phyloP scores from a whole-genome alignment of 1,139 yeast species.

The Sugiyamaella castrensis region DNA sequence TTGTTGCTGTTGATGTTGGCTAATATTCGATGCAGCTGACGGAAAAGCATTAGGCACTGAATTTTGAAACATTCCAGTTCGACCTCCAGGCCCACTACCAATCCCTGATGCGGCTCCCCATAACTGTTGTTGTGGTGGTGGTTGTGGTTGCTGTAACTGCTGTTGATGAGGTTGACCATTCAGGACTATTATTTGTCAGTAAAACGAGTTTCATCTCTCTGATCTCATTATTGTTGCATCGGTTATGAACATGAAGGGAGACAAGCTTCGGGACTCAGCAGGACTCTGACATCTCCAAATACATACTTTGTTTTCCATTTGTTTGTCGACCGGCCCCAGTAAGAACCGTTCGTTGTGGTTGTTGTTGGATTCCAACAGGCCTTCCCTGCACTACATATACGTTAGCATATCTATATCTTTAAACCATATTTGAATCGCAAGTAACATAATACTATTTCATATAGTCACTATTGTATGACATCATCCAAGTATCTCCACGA shows the following conservation, averaged over 20 bases:
- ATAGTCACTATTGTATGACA: no score
- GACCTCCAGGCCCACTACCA: constrained; percentile 5
- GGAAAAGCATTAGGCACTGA: constrained; percentile 10
- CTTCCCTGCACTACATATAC: neutral
- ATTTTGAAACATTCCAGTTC: neutral
- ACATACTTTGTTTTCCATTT: constrained; percentile 12
- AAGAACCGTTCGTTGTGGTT: constrained; percentile 8
- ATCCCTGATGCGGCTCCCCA: constrained; percentile 6
- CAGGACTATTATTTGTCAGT: constrained; percentile 1
- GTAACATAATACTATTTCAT: no score
- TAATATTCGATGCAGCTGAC: constrained; percentile 11
- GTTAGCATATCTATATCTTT: no score
- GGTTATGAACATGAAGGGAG: no score
- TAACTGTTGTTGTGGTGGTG: constrained; percentile 6
- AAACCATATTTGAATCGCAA: no score
- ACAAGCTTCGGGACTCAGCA: no score
- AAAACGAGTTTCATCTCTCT: no score
- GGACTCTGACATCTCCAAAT: neutral
- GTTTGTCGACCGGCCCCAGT: constrained; percentile 6
- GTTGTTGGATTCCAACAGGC: constrained; percentile 9
- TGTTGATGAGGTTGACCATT: constrained; percentile 8
- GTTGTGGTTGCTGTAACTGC: neutral
- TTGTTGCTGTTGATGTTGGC: constrained; percentile 15
- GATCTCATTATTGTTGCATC: no score
- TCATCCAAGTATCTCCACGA: no score